phyloP scores from a whole-genome alignment of 495 filamentous ascomycete genomes.

The Podospora anserina region DNA sequence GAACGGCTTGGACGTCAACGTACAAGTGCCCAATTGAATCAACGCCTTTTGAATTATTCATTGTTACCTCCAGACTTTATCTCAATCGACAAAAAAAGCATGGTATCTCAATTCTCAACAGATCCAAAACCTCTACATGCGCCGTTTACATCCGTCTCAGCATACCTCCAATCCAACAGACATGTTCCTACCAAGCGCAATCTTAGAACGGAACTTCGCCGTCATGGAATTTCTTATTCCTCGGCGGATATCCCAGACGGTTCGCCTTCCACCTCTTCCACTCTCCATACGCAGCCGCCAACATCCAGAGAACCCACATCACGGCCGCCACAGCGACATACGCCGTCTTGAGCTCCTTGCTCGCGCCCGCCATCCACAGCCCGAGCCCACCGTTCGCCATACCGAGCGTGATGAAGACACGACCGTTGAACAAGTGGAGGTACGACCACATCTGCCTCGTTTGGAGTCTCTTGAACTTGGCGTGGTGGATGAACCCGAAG shows the following conservation, averaged over 20 bases:
- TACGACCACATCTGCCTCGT: slow-evolving; percentile 52
- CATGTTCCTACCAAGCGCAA: background rate
- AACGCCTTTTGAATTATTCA: background rate
- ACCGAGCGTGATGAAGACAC: slow-evolving; percentile 57
- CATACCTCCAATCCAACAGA: background rate
- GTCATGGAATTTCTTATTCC: slow-evolving; percentile 4
- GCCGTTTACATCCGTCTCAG: background rate
- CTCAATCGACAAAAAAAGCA: too few relatives aligned
- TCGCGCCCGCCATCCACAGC: slow-evolving; percentile 45
- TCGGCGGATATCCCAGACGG: background rate
- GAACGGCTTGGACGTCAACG: slow-evolving; percentile 7
- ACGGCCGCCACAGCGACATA: slow-evolving; percentile 36
- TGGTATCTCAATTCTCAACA: too few relatives aligned
- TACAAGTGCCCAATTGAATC: slow-evolving; percentile 1
- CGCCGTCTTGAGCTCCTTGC: slow-evolving; percentile 28
- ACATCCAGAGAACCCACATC: slow-evolving; percentile 37
- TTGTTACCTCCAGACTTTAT: background rate
- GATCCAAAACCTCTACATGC: too few relatives aligned
- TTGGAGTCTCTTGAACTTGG: slow-evolving; percentile 44
- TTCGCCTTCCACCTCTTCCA: slow-evolving; percentile 16
- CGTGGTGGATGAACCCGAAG: slow-evolving; percentile 62
- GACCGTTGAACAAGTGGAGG: slow-evolving; percentile 65
- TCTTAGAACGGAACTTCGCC: slow-evolving; percentile 9
- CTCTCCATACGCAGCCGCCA: slow-evolving; percentile 26
- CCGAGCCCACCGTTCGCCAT: slow-evolving; percentile 69